These are phyloP conservation scores for Triticum timopheevii DNA, from an alignment of 176 grass and related monocot species.

Conservation along the genomic window DNA sequence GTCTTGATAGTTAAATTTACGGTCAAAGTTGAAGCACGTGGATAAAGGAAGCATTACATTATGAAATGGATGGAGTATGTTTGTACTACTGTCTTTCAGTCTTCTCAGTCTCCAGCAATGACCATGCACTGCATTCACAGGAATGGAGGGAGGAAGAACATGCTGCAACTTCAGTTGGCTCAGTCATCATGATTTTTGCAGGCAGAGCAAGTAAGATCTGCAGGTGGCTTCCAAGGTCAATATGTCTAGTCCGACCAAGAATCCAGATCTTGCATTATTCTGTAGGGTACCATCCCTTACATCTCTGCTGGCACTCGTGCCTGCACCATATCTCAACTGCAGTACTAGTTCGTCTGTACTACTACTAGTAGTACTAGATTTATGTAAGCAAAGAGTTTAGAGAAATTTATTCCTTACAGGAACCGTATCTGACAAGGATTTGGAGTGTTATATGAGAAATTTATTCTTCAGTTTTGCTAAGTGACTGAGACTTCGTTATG, in stretches of 20 bases:
- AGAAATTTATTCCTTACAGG: not conserved
- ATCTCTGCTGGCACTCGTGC: not conserved
- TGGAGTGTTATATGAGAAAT: not conserved
- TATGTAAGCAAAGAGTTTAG: not conserved
- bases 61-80: no score
- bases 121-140: conserved; percentile 4
- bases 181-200: not conserved
- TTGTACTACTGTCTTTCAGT: not conserved
- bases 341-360: not conserved
- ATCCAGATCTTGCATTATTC: conserved; percentile 31
- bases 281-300: not conserved
- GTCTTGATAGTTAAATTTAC: no score
- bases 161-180: conserved; percentile 26
- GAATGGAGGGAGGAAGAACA: conserved; percentile 1
- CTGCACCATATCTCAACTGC: not conserved
- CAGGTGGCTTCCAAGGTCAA: not conserved
- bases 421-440: not conserved
- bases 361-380: not conserved
- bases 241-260: conserved; percentile 22
- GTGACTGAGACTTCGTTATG: no score
- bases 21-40: no score
- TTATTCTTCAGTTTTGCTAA: no score
- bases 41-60: no score
- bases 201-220: not conserved
- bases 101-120: not conserved